Conservation (phyloP, 352 stramenopile genomes). For the Globisporangium polare region DNA sequence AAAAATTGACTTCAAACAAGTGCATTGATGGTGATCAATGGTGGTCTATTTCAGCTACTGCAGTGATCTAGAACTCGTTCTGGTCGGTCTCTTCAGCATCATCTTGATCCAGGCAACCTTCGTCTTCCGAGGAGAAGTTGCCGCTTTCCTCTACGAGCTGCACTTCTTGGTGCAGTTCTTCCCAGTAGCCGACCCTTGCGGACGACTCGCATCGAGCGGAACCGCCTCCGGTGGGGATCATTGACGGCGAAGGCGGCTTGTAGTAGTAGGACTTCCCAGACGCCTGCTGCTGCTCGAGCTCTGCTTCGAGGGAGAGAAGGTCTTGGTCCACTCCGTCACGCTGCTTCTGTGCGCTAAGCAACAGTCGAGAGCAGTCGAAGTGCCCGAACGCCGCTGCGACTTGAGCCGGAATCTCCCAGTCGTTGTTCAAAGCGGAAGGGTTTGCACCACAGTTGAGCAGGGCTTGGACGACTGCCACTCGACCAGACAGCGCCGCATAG, state of each 20-base stretch:
- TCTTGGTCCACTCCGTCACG: not conserved
- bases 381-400: slow-evolving; percentile 43
- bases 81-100: not conserved
- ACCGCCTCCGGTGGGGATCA: not conserved
- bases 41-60: not conserved
- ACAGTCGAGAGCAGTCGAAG: slow-evolving; percentile 39
- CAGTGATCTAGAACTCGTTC: not conserved
- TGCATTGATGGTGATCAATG: not conserved
- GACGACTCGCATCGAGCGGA: not conserved
- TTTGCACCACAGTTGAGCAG: slow-evolving; percentile 48
- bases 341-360: slow-evolving; percentile 25
- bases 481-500: slow-evolving; percentile 54
- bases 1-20: not conserved
- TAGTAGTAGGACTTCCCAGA: slow-evolving; percentile 19
- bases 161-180: slow-evolving; percentile 64
- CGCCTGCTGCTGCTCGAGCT: slow-evolving; percentile 32
- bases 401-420: slow-evolving; percentile 51
- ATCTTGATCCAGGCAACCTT: slow-evolving; percentile 17
- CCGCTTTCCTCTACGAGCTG: slow-evolving; percentile 74
- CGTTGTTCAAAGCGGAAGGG: slow-evolving; percentile 40
- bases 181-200: slow-evolving; percentile 39
- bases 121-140: slow-evolving; percentile 68
- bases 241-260: slow-evolving; percentile 22
- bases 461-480: slow-evolving; percentile 27
- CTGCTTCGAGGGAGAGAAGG: slow-evolving; percentile 21